A percentile compares a stretch with the other conserved stretches of the same genome.
These are phyloP conservation scores for Lithocarpus polystachyus DNA, from an alignment of 306 rosid species.

Conservation along the genomic window DNA sequence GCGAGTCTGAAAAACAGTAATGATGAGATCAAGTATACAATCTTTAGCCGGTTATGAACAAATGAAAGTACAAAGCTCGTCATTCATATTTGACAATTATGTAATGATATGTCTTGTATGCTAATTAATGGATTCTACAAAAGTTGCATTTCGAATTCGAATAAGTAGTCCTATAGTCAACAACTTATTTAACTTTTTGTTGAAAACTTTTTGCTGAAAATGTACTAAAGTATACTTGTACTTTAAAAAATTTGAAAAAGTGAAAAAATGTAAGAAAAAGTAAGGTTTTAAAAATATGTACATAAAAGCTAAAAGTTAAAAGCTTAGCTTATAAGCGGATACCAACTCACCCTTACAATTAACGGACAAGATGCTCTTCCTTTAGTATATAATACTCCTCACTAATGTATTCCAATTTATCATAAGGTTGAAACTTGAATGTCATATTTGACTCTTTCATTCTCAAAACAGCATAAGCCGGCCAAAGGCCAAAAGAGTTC, in stretches of 20 bases:
- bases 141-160: background rate
- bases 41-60: background rate
- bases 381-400: no score
- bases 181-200: background rate
- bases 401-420: background rate
- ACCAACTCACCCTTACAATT: background rate
- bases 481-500: constrained; percentile 15
- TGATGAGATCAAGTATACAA: background rate
- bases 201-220: no score
- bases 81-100: background rate
- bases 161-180: background rate
- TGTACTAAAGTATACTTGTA: no score
- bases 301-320: no score
- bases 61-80: background rate
- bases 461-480: constrained; percentile 4
- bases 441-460: background rate
- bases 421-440: no score
- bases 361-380: background rate
- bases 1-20: background rate
- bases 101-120: background rate
- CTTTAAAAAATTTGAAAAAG: no score
- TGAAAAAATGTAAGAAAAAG: no score
- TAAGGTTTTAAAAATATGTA: no score
- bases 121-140: background rate
- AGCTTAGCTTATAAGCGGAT: no score